Conservation (phyloP, 208 protist genomes). For the Kentomonas sorsogonicus region DNA sequence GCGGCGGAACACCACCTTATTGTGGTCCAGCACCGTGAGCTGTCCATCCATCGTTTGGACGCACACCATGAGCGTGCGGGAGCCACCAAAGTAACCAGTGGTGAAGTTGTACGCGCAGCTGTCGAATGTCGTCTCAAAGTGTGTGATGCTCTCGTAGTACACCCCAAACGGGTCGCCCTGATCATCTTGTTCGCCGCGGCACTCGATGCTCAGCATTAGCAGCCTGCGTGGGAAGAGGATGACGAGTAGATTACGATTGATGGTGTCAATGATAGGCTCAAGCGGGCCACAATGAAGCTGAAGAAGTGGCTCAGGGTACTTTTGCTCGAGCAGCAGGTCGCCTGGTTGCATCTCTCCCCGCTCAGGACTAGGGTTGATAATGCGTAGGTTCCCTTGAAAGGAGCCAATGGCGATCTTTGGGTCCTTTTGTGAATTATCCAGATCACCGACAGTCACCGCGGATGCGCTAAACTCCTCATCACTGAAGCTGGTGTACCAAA, state of each 20-base stretch:
- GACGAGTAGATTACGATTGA: constrained; percentile 52
- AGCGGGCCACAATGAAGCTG: constrained; percentile 79
- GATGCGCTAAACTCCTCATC: constrained; percentile 76
- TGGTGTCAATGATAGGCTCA: constrained; percentile 25
- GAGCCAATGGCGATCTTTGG: constrained; percentile 79
- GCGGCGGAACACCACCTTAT: constrained; percentile 62
- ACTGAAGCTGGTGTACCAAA: constrained; percentile 74
- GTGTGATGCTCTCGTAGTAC: constrained; percentile 36
- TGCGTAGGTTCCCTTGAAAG: constrained; percentile 80
- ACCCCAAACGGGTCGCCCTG: not conserved
- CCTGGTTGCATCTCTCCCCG: constrained; percentile 44
- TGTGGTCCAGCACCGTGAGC: constrained; percentile 81
- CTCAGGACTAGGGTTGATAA: constrained; percentile 53
- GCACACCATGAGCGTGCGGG: constrained; percentile 73
- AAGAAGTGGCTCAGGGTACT: constrained; percentile 84
- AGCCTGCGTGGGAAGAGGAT: constrained; percentile 80
- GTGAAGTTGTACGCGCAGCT: constrained; percentile 77
- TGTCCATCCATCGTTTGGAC: constrained; percentile 91
- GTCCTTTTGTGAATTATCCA: constrained; percentile 50
- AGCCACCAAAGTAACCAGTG: constrained; percentile 67
- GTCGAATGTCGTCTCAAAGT: constrained; percentile 57
- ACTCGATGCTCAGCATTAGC: constrained; percentile 41
- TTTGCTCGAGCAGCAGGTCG: constrained; percentile 79
- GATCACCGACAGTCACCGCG: constrained; percentile 59
- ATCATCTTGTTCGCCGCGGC: constrained; percentile 13